Evolutionary conservation across 2,329 filamentous ascomycete species (phyloP), one percentile per base, ranked within the genome.

Genomic region (Trichoderma sp.): DNA sequence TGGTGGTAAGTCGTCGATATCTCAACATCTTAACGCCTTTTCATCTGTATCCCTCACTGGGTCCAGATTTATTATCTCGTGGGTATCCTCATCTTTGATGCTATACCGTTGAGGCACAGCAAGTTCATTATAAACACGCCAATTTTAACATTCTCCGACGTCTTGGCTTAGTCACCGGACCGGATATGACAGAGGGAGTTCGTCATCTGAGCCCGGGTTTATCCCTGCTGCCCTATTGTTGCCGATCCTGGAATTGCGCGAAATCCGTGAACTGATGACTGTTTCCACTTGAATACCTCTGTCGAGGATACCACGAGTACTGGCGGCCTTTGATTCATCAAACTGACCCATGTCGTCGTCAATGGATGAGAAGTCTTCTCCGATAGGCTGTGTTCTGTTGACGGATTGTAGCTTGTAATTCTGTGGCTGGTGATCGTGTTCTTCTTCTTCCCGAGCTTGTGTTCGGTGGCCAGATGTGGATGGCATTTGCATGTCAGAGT

Each of bases 261-360:
- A 68, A 3, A 39, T 68, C 20, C 39, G 28, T 6, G 66, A 68
- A 26, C 53, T 50, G 1, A 68, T 68, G 36, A 61, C 39, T n/a
- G 55, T 61, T 61, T 68, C 66, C n/a, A 68, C 66, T 34, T 68
- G 55, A 9, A 68, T 61, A 1, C 66, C 66, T 53, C 66, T 39
- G 2, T 61, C 66, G 2, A 68, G 28, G 4, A 68, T 68, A 6
- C 66, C 66, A 6, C 66, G 66, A 32, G 55, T 68, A 12, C 66
- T 68, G 9, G 55, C 34, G 34, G 65, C 53, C 20, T 61, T 47
- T 20, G 53, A 34, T 2, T 59, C 55, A 28, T 68, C 66, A 26
- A 68, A 50, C 7, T 61, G 66, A 6, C 55, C 66, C 34, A 68
- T 58, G 26, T 68, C 55, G 7, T 68, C 66, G 7, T 68, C 66